Base-by-base conservation (phyloP, 148 eudicot genomes). In the Vaccinium darrowii region DNA sequence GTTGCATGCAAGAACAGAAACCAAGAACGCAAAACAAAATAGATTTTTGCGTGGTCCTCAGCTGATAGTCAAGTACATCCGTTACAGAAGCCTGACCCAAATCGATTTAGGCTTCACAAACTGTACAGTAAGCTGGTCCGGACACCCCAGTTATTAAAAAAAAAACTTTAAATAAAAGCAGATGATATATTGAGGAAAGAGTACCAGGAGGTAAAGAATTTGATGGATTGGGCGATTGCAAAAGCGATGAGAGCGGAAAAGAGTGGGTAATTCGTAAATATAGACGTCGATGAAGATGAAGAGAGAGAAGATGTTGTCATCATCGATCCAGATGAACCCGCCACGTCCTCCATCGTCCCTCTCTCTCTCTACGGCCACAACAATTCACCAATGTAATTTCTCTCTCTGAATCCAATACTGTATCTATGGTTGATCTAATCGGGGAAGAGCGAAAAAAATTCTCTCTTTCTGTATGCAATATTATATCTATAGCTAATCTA, bases 161-260 rank as follows among this genome's bases (percentile, higher is more conserved):
- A 43, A 43, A 43, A 43, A 43, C 36, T 33, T 33, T 5, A 4
- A 5, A 43, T 0, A 43, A 43, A 43, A 4, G 6, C 0, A 43
- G 47, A 43, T 0, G 47, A 43, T 43, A 43, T 43, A 43, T 4
- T 4, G 47, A 4, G 47, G 47, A 12, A 11, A 74, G 7, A 1
- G 14, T 82, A 88, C 89, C 89, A 72, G 76, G 87, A 1, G 51
- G 89, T 81, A 84, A 88, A 39, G 84, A 88, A 78, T 78, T 88
- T 88, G 69, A 79, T 82, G 52, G 76, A 79, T 74, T 88, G 89
- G 21, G 89, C 89, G 80, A 85, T 54, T 27, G 89, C 82, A 78
- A 88, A 88, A 52, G 89, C 89, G 7, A 88, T 13, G 30, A 88
- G 81, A 12, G 89, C 87, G 36, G 87, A 85, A 19, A 88, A n/a